Conservation (phyloP, 805 yeast genomes). For the Ogataea pignaliae region DNA sequence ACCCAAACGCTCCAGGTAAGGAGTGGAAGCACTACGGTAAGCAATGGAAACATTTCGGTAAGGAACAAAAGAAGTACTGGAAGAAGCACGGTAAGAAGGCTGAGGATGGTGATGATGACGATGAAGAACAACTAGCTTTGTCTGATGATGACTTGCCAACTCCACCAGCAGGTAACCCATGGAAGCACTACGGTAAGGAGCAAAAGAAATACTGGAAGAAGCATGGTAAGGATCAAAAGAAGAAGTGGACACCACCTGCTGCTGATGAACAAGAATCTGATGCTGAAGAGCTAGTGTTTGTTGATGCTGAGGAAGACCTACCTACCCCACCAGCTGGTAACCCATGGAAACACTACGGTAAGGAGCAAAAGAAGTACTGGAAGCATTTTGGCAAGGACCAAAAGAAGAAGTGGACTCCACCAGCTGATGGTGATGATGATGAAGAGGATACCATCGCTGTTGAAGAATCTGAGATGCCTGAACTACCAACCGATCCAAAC, state of each 20-base stretch:
- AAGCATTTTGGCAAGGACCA: conserved; percentile 15
- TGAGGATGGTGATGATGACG: conserved; percentile 3
- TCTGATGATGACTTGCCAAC: not conserved
- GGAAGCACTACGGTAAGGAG: conserved; percentile 14
- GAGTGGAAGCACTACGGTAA: conserved; percentile 16
- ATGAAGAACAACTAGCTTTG: not conserved
- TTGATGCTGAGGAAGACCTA: conserved; percentile 2
- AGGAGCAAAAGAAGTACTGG: conserved; percentile 20
- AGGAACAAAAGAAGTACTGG: conserved; percentile 20
- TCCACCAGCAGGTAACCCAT: conserved; percentile 10
- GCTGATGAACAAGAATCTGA: not conserved
- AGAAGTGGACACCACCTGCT: conserved; percentile 9
- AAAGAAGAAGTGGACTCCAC: conserved; percentile 20
- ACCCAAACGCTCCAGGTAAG: not conserved
- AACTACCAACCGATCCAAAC: conserved; percentile 9
- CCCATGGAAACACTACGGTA: conserved; percentile 11
- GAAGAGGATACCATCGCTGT: not conserved
- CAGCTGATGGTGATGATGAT: conserved; percentile 10
- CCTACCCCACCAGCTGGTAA: conserved; percentile 6
- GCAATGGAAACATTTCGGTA: conserved; percentile 12
- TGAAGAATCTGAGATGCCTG: not conserved
- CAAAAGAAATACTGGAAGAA: conserved; percentile 4
- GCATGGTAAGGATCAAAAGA: conserved; percentile 14
- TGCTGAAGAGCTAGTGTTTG: not conserved
- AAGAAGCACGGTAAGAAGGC: conserved; percentile 9